Evolutionary conservation across 2,329 filamentous ascomycete species (phyloP), one percentile per base, ranked within the genome.

Genomic region (Exophiala alcalophila): DNA sequence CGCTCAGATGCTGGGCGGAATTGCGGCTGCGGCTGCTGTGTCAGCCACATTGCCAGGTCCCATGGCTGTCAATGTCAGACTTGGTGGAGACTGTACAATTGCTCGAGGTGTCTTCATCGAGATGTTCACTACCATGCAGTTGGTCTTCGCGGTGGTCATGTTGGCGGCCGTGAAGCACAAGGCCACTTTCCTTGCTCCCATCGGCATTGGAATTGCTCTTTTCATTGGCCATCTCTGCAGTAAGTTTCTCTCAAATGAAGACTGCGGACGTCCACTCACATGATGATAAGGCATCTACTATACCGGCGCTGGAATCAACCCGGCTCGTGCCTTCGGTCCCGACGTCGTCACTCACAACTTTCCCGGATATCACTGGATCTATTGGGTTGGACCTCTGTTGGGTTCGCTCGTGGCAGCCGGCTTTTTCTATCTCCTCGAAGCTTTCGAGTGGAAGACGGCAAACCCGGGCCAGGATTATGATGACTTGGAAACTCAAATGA

Each of bases 151-250:
- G 4, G 75, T 84, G 20, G 76, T 81, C 59, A 83, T 86, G 76
- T 70, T 86, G 28, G 83, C 83, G 0, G 77, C 79, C 2, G 82
- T 86, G 59, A 86, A 89, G 65, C 83, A 87, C 60, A 78, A 80
- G 25, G 77, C 79, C 3, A 88, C 83, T 0, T 85, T 74, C 58
- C 65, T 87, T 2, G 84, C 84, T 0, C 84, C 84, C 0, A 66
- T 88, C 3, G 82, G 80, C 8, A 86, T 89, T 53, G 85, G 85
- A 1, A 63, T 86, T 1, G 71, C 83, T 0, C 71, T 88, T 40
- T 87, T 89, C 61, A 73, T 86, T 23, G 68, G 67, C 0, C n/a
- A n/a, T n/a, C n/a, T n/a, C n/a, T n/a, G n/a, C n/a, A n/a, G n/a
- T n/a, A n/a, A n/a, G n/a, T n/a, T n/a, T n/a, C n/a, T n/a, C n/a